A percentile compares a stretch with the other conserved stretches of the same genome.
Evolutionary conservation across 2,329 filamentous ascomycete genomes (phyloP).

Genomic region (Coniochaeta sp.): DNA sequence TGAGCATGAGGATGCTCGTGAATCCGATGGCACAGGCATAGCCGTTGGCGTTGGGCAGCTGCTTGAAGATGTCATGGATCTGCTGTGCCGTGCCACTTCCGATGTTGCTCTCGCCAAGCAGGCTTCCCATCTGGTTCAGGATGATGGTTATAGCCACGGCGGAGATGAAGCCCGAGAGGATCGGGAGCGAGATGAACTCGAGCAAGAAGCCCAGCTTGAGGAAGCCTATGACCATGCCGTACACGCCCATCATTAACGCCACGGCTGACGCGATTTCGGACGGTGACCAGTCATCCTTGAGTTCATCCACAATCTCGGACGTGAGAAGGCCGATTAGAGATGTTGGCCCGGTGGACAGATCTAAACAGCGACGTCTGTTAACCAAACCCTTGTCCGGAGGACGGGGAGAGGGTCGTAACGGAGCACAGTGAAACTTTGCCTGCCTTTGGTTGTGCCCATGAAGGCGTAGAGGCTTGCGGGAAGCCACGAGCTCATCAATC

Average conservation of each 20-base stretch:
- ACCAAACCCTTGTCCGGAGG: no score
- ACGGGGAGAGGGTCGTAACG: no score
- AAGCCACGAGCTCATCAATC: slow-evolving; percentile 53
- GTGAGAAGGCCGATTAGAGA: slow-evolving; percentile 59
- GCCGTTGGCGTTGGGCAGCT: slow-evolving; percentile 49
- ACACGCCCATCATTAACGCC: slow-evolving; percentile 57
- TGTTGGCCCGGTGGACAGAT: slow-evolving; percentile 57
- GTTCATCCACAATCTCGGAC: slow-evolving; percentile 49
- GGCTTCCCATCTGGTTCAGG: slow-evolving; percentile 55
- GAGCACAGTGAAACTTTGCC: slow-evolving; percentile 7
- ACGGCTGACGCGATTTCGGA: slow-evolving; percentile 54
- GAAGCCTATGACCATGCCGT: slow-evolving; percentile 50
- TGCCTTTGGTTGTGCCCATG: slow-evolving; percentile 56
- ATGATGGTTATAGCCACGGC: slow-evolving; percentile 60
- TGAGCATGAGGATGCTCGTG: slow-evolving; percentile 47
- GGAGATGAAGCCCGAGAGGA: slow-evolving; percentile 59
- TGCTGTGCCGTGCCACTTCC: slow-evolving; percentile 46
- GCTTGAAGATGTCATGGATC: slow-evolving; percentile 50
- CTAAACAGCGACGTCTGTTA: slow-evolving; percentile 21
- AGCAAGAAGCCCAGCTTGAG: slow-evolving; percentile 58
- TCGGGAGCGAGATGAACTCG: slow-evolving; percentile 59
- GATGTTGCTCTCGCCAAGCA: slow-evolving; percentile 47
- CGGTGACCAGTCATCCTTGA: slow-evolving; percentile 43
- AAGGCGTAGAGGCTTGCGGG: slow-evolving; percentile 50
- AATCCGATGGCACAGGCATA: slow-evolving; percentile 55